Base-by-base conservation (phyloP, 768 basidiomycete species). In the Trametes maxima region DNA sequence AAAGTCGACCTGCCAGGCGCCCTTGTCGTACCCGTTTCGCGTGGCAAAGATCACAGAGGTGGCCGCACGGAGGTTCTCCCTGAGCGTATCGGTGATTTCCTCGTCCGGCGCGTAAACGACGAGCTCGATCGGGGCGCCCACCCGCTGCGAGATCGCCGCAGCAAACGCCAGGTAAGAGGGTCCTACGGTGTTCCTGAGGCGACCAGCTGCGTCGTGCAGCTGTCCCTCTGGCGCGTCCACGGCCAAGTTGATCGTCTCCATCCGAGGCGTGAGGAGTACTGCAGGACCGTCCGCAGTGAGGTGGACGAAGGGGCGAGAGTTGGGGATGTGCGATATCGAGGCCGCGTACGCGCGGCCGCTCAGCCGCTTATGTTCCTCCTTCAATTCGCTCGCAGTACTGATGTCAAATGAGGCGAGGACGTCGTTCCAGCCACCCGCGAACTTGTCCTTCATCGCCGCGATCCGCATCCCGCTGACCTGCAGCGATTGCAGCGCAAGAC, bases 161-260 rank as follows among this genome's bases (percentile, higher is more conserved):
- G 79, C 83, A 39, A 89, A 77, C 2, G 82, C 75, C 8, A 79
- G 63, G 72, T 85, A 88, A 1, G 82, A 79, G 1, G 83, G 77
- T 0, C 84, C 84, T 0, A 83, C 85, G 3, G 82, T 88, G 74
- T 88, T 87, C 54, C 80, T 72, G 21, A 83, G 60, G 22, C 72
- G 72, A 2, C 82, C 84, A 25, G 74, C 73, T 11, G 68, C 65
- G 28, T 75, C 80, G 50, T 76, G 75, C 43, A 82, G 66, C 28
- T 79, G 69, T 5, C 75, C 79, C 37, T 82, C 82, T 0, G 76
- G 76, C 50, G 83, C 84, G 56, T 88, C 88, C 14, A 89, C 85
- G 0, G 85, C 87, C 53, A 72, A 76, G 72, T 88, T 88, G 37
- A 87, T 68, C n/a, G 78, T 77, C 69, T 85, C 82, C 75, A 78